phyloP scores from a whole-genome alignment of 140 eudicot species.

The Stevia rebaudiana region DNA sequence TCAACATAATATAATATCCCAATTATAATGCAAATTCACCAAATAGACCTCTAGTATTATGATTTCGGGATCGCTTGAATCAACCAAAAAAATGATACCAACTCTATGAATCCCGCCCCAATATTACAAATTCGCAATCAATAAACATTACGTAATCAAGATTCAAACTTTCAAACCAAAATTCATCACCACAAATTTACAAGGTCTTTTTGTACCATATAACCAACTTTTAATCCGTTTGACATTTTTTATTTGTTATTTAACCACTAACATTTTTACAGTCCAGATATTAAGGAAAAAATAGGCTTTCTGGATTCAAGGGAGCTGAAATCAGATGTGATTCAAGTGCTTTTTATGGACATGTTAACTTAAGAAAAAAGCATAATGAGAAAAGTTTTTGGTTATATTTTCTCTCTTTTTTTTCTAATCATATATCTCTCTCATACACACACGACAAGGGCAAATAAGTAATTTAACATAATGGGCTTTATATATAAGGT shows the following conservation, averaged over 20 bases:
- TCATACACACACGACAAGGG: not conserved
- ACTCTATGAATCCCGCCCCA: too few relatives aligned
- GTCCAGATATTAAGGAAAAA: conserved; percentile 92
- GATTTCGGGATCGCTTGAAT: too few relatives aligned
- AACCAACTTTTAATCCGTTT: too few relatives aligned
- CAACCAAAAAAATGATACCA: too few relatives aligned
- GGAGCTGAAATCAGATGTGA: conserved; percentile 64
- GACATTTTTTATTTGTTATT: too few relatives aligned
- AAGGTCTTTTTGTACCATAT: too few relatives aligned
- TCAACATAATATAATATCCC: conserved; percentile 60
- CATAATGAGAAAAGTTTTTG: conserved; percentile 77
- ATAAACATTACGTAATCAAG: too few relatives aligned
- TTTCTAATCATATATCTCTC: not conserved
- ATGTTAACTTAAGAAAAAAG: conserved; percentile 59
- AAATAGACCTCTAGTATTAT: conserved; percentile 36
- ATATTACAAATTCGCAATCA: too few relatives aligned
- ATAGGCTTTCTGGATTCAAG: conserved; percentile 73
- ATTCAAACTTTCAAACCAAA: too few relatives aligned
- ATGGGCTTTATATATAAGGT: conserved; percentile 36
- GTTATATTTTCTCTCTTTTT: conserved; percentile 39
- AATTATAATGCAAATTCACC: conserved; percentile 47
- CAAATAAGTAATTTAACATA: conserved; percentile 8
- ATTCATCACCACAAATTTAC: too few relatives aligned
- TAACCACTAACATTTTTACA: conserved; percentile 58
- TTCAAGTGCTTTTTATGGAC: conserved; percentile 54